Conservation (phyloP, 1,139 yeast genomes). For the Sugiyamaella castrensis region DNA sequence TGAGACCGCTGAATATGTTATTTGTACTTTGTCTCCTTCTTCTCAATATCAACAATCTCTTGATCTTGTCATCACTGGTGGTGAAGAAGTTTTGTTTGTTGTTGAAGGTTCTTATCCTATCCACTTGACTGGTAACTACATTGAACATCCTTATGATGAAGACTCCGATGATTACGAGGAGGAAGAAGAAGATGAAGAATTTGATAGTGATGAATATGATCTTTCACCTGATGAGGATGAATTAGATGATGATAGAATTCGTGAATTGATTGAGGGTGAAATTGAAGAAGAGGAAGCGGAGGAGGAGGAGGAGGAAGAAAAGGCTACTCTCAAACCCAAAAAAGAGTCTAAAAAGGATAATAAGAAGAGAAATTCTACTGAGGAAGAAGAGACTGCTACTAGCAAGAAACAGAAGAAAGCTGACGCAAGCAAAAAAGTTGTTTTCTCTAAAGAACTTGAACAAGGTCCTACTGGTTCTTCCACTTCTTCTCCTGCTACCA, state of each 20-base stretch:
- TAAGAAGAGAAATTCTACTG: constrained; percentile 38
- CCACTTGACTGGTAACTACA: constrained; percentile 91
- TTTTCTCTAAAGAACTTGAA: constrained; percentile 85
- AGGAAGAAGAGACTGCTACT: constrained; percentile 25
- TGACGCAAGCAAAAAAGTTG: constrained; percentile 66
- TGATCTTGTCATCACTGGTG: constrained; percentile 87
- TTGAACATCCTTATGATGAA: constrained; percentile 88
- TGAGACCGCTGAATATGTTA: constrained; percentile 71
- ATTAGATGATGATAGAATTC: constrained; percentile 43
- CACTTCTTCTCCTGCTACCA: constrained; percentile 30
- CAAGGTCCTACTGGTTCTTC: constrained; percentile 67
- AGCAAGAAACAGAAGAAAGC: constrained; percentile 39
- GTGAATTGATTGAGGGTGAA: constrained; percentile 38
- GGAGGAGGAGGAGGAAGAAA: constrained; percentile 45
- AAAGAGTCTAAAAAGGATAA: constrained; percentile 41
- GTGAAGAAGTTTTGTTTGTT: constrained; percentile 89
- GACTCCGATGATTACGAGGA: constrained; percentile 54
- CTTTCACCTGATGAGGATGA: constrained; percentile 93
- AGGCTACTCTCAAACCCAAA: constrained; percentile 43
- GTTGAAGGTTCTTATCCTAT: constrained; percentile 95
- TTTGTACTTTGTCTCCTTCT: constrained; percentile 89
- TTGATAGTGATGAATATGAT: constrained; percentile 65
- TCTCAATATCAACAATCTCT: constrained; percentile 77
- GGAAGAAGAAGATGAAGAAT: constrained; percentile 44
- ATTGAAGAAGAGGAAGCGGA: constrained; percentile 56